Base-by-base conservation (phyloP, 306 rosid species). In the Alnus rubra region DNA sequence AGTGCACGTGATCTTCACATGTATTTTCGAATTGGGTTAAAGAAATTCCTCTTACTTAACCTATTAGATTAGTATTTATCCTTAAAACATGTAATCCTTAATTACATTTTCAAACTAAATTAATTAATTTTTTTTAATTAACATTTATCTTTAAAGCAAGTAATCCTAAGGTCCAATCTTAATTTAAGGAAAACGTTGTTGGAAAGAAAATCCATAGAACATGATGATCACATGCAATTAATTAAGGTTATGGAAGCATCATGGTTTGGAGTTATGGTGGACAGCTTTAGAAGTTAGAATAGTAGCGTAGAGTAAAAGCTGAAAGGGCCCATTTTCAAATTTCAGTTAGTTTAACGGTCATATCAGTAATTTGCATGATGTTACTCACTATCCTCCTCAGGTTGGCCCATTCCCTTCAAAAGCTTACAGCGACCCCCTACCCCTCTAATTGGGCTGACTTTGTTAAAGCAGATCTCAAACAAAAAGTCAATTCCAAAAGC, bases 381-480 rank as follows among this genome's bases (percentile, higher is more conserved):
- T 18, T 68, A 80, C 79, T 55, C 16, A 54, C 59, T 15, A 84
- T 45, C 87, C 18, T 39, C 87, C 73, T 42, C 76, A 37, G 2
- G 84, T 84, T 84, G 84, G 76, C 55, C 79, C 82, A 55, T 76
- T 31, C 64, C 84, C 67, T 73, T 79, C 79, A 37, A 54, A 28
- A 71, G 14, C 62, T 50, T n/a, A 16, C 10, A 49, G 19, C n/a
- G 72, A n/a, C 51, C 30, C 42, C 51, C 52, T 3, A 23, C 72
- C 16, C 72, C 52, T 8, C 72, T 63, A 53, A 62, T 81, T 74
- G 59, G 31, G 76, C 72, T 55, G 65, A 33, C 53, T 72, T 42
- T 59, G 19, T 64, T 14, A 9, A 67, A 68, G 14, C 33, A 16
- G 3, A 67, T 67, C 72, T 42, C 2, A 42, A 42, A 42, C 50